phyloP scores from a whole-genome alignment of 768 basidiomycete species.

The Xanthoconium stramineum region DNA sequence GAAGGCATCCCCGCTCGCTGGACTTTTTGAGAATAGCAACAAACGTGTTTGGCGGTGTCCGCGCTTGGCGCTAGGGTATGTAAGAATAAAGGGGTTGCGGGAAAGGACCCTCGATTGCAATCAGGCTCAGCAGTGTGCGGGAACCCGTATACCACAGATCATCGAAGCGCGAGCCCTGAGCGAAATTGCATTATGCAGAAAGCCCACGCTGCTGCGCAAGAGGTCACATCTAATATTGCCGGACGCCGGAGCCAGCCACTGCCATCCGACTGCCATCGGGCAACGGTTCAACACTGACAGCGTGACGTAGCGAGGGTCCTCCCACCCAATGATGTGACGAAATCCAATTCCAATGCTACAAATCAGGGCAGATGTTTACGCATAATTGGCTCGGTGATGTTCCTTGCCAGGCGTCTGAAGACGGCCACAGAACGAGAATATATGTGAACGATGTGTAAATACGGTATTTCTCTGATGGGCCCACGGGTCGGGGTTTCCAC shows the following conservation, averaged over 20 bases:
- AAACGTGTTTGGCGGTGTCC: conserved; percentile 4
- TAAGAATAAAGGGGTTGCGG: neutral
- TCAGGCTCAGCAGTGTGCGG: conserved; percentile 2
- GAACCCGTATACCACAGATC: conserved; percentile 9
- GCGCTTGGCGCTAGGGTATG: conserved; percentile 19
- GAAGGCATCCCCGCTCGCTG: conserved; percentile 1
- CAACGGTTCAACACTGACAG: neutral
- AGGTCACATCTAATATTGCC: conserved; percentile 2
- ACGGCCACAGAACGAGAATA: neutral
- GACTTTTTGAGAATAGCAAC: neutral
- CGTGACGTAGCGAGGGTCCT: conserved; percentile 11
- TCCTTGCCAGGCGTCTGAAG: conserved; percentile 8
- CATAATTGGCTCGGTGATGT: conserved; percentile 8
- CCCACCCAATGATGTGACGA: conserved; percentile 2
- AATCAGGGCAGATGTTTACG: conserved; percentile 5
- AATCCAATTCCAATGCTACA: neutral
- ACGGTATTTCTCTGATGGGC: conserved; percentile 14
- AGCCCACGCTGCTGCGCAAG: conserved; percentile 20
- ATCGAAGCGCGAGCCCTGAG: conserved; percentile 19
- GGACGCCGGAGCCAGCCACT: conserved; percentile 7
- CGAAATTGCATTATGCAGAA: neutral
- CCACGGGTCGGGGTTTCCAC: conserved; percentile 18
- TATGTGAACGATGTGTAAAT: conserved; percentile 9
- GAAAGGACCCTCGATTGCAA: conserved; percentile 19
- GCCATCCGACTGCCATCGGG: neutral